Evolutionary conservation across 257 asterid genomes (phyloP).

Genomic region (Mitragyna speciosa): DNA sequence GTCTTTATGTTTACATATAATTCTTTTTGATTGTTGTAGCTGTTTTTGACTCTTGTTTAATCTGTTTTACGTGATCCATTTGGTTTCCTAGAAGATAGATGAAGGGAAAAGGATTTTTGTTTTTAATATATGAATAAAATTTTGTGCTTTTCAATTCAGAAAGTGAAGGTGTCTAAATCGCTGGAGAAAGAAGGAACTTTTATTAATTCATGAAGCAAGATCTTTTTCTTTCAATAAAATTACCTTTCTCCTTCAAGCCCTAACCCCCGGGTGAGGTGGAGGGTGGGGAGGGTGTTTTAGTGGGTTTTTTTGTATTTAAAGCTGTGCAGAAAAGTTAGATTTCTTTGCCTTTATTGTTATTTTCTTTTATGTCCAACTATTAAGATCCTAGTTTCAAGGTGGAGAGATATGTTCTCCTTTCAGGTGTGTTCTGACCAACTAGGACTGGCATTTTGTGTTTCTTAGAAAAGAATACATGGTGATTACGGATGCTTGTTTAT

Average conservation of each 20-base stretch:
- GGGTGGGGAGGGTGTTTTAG: not conserved
- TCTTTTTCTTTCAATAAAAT: not conserved
- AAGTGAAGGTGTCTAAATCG: not conserved
- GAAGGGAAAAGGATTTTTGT: not conserved
- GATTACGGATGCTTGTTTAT: not conserved
- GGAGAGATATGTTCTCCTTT: not conserved
- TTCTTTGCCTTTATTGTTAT: constrained; percentile 6
- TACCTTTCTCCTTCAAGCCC: not conserved
- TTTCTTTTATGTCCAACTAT: constrained; percentile 4
- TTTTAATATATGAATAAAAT: not conserved
- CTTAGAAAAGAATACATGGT: constrained; percentile 6
- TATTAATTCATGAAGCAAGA: constrained; percentile 1
- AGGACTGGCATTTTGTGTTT: not conserved
- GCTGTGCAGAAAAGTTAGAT: not conserved
- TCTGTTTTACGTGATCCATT: not conserved
- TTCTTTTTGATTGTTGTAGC: not conserved
- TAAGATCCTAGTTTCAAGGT: not conserved
- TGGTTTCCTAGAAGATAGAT: not conserved
- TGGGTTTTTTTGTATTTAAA: constrained; percentile 3
- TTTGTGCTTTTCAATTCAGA: not conserved
- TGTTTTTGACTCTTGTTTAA: not conserved
- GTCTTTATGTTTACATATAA: not conserved
- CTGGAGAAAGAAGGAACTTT: not conserved
- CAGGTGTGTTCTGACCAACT: not conserved
- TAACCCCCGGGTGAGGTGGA: not conserved